phyloP scores from a whole-genome alignment of 2,329 filamentous ascomycete species.

The Fusarium kyushuense region DNA sequence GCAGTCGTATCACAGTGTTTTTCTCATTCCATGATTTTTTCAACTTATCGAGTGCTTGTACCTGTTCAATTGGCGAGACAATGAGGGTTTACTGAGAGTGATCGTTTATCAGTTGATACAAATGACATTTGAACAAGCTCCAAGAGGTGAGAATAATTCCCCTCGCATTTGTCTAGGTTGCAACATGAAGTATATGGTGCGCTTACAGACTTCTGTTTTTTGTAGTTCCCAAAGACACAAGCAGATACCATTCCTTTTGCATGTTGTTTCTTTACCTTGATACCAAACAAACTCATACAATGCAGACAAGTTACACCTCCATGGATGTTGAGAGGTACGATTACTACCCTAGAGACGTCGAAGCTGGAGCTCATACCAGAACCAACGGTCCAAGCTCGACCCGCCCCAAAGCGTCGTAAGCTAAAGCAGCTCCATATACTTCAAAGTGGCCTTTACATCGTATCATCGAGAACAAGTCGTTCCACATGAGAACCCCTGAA shows the following conservation, averaged over 20 bases:
- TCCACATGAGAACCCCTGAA: background rate
- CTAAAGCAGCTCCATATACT: background rate
- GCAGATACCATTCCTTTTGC: no score
- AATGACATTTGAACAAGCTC: background rate
- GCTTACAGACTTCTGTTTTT: no score
- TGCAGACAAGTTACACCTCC: background rate
- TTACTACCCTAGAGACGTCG: background rate
- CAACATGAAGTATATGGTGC: background rate
- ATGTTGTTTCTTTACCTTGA: background rate
- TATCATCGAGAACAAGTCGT: slow-evolving; percentile 2
- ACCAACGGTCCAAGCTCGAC: slow-evolving; percentile 1
- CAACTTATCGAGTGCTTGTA: background rate
- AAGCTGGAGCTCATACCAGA: background rate
- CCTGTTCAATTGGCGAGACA: background rate
- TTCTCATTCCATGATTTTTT: background rate
- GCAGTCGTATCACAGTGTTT: background rate
- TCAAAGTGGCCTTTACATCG: slow-evolving; percentile 13
- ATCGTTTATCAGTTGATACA: no score
- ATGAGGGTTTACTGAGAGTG: no score
- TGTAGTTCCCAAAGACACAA: no score
- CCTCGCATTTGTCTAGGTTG: no score
- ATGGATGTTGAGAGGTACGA: background rate
- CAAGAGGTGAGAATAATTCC: no score
- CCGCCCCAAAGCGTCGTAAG: slow-evolving; percentile 20
- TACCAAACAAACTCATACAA: background rate